Evolutionary conservation across 1,139 yeast species (phyloP), one percentile per base, ranked within the genome.

Genomic region (Wickerhamomyces sp.): DNA sequence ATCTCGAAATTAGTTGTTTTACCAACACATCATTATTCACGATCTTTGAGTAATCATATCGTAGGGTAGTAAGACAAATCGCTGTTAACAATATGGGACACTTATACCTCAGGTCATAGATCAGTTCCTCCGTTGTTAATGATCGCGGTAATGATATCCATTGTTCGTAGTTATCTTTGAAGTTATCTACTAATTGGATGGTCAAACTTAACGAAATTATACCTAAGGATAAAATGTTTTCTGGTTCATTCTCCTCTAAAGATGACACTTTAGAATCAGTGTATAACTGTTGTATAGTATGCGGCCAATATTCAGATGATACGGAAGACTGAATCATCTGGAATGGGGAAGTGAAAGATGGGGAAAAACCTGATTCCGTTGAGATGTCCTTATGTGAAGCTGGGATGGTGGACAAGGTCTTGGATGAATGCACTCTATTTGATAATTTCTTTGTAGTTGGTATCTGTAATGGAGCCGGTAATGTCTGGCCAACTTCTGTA

Each of bases 131-230:
- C 0, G 82, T 71, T 2, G 78, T 61, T 28, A 75, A 58, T 19
- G 65, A 65, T 33, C 74, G 71, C 0, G 92, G 89, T 40, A 85
- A 78, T 43, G 86, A 79, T 4, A 83, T 81, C 95, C 95, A 85
- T 22, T 53, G 45, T 9, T 89, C 88, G 53, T 81, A 84, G 52
- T 83, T 72, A 41, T 78, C 73, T 36, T 85, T 64, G 55, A 85
- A 85, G 40, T 74, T 75, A 38, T 70, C 68, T 48, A 85, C 60
- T 30, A 84, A 59, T 26, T 67, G 21, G 9, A 42, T 22, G 1
- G 50, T 47, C 16, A 81, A 80, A 3, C 60, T 59, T 35, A 68
- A 58, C 0, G 77, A 57, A n/a, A 85, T 51, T 7, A 83, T 63
- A 2, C 77, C 76, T 28, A 59, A 26, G 36, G 55, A 38, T 36